These are phyloP conservation scores for Colletotrichum paranaense DNA, from an alignment of 2,329 filamentous ascomycete species.

Conservation along the genomic window DNA sequence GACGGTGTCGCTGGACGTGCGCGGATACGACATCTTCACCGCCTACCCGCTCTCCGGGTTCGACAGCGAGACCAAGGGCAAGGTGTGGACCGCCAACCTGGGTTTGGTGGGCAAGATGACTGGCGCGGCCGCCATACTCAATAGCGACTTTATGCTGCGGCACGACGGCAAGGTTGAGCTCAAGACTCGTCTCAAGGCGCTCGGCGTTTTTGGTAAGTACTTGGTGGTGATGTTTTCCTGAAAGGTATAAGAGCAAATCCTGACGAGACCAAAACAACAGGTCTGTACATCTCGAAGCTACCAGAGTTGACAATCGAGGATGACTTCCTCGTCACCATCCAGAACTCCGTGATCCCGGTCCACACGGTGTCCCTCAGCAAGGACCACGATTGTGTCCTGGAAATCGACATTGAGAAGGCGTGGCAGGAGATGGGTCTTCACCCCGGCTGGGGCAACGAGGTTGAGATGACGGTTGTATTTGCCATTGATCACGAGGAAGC, in stretches of 20 bases:
- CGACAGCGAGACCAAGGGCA: conserved; percentile 50
- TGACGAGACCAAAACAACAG: conserved; percentile 48
- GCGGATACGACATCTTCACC: conserved; percentile 85
- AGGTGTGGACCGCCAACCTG: conserved; percentile 73
- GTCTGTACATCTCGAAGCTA: conserved; percentile 81
- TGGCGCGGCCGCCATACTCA: conserved; percentile 80
- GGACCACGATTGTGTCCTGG: conserved; percentile 70
- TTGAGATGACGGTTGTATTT: conserved; percentile 74
- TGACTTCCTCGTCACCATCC: conserved; percentile 80
- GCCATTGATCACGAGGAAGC: conserved; percentile 45
- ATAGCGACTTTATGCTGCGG: conserved; percentile 65
- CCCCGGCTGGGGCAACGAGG: conserved; percentile 83
- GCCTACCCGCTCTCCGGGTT: conserved; percentile 76
- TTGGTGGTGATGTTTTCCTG: no score
- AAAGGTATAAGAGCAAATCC: neutral
- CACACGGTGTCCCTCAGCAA: conserved; percentile 71
- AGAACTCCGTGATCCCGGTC: conserved; percentile 75
- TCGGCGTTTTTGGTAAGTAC: conserved; percentile 75
- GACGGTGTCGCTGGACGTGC: conserved; percentile 69
- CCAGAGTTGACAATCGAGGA: conserved; percentile 68
- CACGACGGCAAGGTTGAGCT: conserved; percentile 71
- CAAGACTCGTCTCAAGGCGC: conserved; percentile 79
- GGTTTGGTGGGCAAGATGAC: conserved; percentile 92
- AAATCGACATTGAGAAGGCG: conserved; percentile 80
- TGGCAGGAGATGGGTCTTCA: conserved; percentile 80